Evolutionary conservation across 345 rosid species (phyloP).

Genomic region (Populus nigra): DNA sequence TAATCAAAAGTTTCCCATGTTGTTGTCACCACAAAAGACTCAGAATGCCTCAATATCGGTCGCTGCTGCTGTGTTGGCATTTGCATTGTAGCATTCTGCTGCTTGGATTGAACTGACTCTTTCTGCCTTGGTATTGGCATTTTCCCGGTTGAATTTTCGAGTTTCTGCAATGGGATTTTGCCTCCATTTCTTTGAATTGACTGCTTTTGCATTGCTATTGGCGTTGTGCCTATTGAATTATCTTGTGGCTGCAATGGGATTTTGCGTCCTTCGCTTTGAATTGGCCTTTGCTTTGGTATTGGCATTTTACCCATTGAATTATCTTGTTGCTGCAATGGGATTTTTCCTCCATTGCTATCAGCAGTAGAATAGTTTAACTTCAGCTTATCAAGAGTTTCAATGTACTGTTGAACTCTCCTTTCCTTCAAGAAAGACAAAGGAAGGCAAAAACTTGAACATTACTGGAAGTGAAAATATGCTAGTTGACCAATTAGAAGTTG

Average conservation of each 20-base stretch:
- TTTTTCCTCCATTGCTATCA: constrained; percentile 6
- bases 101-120: neutral
- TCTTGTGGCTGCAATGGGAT: constrained; percentile 6
- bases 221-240: neutral
- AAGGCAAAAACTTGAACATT: neutral
- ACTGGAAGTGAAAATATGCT: neutral
- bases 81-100: neutral
- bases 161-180: neutral
- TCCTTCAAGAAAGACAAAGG: constrained; percentile 8
- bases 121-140: neutral
- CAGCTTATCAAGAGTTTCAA: constrained; percentile 25
- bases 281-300: neutral
- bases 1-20: constrained; percentile 35
- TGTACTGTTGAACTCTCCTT: constrained; percentile 23
- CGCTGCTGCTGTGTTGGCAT: constrained; percentile 10
- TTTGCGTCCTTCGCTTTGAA: constrained; percentile 11
- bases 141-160: neutral
- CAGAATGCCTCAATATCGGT: constrained; percentile 1
- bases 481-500: neutral
- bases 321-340: neutral
- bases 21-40: constrained; percentile 20
- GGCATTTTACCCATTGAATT: constrained; percentile 1
- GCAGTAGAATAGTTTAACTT: constrained; percentile 12
- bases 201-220: neutral
- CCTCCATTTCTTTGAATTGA: neutral